Percentiles rank a stretch among this genome's conserved stretches.
Evolutionary conservation across 2,329 filamentous ascomycete species (phyloP).

Genomic region (Monascus ruber): DNA sequence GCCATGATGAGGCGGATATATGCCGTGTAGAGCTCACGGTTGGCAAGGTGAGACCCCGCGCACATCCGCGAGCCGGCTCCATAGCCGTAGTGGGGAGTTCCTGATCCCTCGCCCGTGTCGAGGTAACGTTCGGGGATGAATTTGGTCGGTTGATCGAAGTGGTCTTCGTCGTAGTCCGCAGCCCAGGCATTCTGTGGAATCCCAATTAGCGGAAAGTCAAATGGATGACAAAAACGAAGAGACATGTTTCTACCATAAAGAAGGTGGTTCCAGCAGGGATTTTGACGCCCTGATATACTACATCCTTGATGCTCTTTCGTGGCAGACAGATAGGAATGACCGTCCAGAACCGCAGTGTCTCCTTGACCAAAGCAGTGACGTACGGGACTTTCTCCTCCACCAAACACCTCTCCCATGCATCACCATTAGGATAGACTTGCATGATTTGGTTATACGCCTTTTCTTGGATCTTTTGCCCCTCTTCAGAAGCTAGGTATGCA

Average conservation of each 20-base stretch:
- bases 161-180: conserved; percentile 58
- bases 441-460: conserved; percentile 60
- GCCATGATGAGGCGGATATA: conserved; percentile 49
- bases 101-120: conserved; percentile 37
- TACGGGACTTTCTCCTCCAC: conserved; percentile 66
- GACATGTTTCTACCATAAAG: conserved; percentile 49
- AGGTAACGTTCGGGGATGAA: conserved; percentile 66
- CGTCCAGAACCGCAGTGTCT: conserved; percentile 65
- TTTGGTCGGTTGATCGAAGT: conserved; percentile 51
- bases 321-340: conserved; percentile 72
- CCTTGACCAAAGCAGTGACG: conserved; percentile 66
- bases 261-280: conserved; percentile 70
- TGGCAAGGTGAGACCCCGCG: conserved; percentile 51
- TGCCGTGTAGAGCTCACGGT: conserved; percentile 51
- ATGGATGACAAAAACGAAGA: neutral
- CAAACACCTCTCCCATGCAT: conserved; percentile 65
- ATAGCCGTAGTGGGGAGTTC: conserved; percentile 52
- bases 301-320: conserved; percentile 59
- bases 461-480: conserved; percentile 59
- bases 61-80: conserved; percentile 55
- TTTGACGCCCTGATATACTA: conserved; percentile 53
- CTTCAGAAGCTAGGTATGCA: conserved; percentile 57
- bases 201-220: neutral
- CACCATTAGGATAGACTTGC: conserved; percentile 57
- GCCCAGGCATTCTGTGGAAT: conserved; percentile 54